Base-by-base conservation (phyloP, 805 yeast species). In the Saccharomyces jurei region DNA sequence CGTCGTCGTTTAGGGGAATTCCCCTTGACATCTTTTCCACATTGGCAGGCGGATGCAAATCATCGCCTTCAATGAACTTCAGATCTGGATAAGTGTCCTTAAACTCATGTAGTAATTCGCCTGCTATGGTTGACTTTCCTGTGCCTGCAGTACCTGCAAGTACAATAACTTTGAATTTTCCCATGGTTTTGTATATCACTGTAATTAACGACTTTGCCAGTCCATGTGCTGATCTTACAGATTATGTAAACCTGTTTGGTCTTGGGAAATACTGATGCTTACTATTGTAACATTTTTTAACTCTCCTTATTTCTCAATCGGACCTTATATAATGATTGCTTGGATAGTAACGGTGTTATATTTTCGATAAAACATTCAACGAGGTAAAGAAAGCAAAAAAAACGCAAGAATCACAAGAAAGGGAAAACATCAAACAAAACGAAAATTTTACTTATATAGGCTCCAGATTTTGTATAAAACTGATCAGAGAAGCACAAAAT, bases 61-160 rank as follows among this genome's bases (percentile, higher is more conserved):
- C 70, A 68, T 94, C 99, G 4, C 98, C 99, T 69, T 94, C 99
- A 11, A 90, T 69, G 65, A 80, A 90, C 2, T 82, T 76, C 50
- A 85, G 76, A 2, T 69, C 56, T 21, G 81, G 76, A 30, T 63
- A 59, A 28, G 55, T 52, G 4, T 54, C 51, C 3, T 52, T 52
- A 41, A 60, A 61, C 25, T 70, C 64, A 22, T 71, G 56, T 0
- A 85, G 69, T 22, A 91, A 63, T 10, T 69, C 63, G 13, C 72
- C 72, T 0, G 88, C 96, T 22, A 87, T 79, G 1, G 97, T 88
- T 25, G 95, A 77, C 68, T 94, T 94, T 0, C 99, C 99, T 1
- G 96, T 87, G 8, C 98, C 98, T 0, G 97, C 91, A 0, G 98
- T 96, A 0, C 99, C 99, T 11, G 96, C 97, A 8, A 92, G 82